phyloP scores from a whole-genome alignment of 768 basidiomycete species.

The Porphyrellus cyaneotinctus region DNA sequence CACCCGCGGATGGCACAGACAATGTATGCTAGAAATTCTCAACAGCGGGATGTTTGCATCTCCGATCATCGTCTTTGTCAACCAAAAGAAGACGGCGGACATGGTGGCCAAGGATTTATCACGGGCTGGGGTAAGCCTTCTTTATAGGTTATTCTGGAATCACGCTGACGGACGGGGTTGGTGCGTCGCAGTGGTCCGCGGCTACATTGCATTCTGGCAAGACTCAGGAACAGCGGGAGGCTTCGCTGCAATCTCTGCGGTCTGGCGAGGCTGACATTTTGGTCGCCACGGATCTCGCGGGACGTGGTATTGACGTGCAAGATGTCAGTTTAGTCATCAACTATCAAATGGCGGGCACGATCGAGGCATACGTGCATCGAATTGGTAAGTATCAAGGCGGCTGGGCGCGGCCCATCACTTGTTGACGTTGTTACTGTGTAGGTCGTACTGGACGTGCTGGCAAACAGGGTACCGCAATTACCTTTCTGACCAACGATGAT shows the following conservation, averaged over 20 bases:
- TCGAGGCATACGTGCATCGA: conserved; percentile 97
- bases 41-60: conserved; percentile 78
- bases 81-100: conserved; percentile 99
- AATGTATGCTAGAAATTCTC: conserved; percentile 85
- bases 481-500: conserved; percentile 94
- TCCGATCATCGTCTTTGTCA: conserved; percentile 98
- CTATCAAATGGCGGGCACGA: conserved; percentile 94
- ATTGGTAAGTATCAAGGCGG: conserved; percentile 63
- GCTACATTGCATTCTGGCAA: conserved; percentile 96
- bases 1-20: conserved; percentile 41
- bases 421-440: conserved; percentile 29
- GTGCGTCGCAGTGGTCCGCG: conserved; percentile 66
- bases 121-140: conserved; percentile 72
- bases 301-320: conserved; percentile 97
- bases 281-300: conserved; percentile 96
- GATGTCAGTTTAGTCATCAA: conserved; percentile 96
- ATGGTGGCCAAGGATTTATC: conserved; percentile 94
- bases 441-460: conserved; percentile 98
- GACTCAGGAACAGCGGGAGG: conserved; percentile 96
- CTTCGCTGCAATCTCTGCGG: conserved; percentile 80
- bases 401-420: not conserved
- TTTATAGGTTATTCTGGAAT: not conserved
- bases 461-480: conserved; percentile 89
- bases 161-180: not conserved
- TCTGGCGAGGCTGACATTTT: conserved; percentile 84